phyloP scores from a whole-genome alignment of 2,329 filamentous ascomycete species.

The Fusarium sp. region DNA sequence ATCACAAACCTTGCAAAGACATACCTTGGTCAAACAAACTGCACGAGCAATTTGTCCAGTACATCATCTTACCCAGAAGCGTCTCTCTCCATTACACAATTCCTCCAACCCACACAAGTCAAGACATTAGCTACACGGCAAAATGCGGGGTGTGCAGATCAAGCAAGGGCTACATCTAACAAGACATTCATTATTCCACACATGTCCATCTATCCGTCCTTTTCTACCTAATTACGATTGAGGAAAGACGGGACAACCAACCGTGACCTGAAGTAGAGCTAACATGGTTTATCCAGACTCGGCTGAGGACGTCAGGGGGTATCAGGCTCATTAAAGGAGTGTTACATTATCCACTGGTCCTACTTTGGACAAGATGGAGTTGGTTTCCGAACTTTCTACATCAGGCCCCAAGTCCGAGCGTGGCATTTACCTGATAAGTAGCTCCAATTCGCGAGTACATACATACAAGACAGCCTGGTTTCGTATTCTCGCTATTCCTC shows the following conservation, averaged over 20 bases:
- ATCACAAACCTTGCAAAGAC: too few relatives aligned
- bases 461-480: background rate
- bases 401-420: conserved; percentile 9
- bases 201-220: too few relatives aligned
- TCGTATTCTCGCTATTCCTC: fast-evolving
- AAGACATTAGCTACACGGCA: too few relatives aligned
- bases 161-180: too few relatives aligned
- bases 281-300: background rate
- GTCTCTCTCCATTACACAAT: too few relatives aligned
- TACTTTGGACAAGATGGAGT: conserved; percentile 5
- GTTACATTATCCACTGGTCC: background rate
- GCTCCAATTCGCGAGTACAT: background rate
- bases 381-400: conserved; percentile 14
- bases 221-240: too few relatives aligned
- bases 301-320: background rate
- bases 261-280: background rate
- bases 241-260: background rate
- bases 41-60: too few relatives aligned
- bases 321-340: background rate
- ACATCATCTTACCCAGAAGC: too few relatives aligned
- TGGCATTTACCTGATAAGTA: background rate
- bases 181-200: too few relatives aligned
- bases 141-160: too few relatives aligned
- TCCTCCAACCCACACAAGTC: too few relatives aligned
- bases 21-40: too few relatives aligned